Base-by-base conservation (phyloP, 805 yeast species). In the Pichia nanzhaoensis region DNA sequence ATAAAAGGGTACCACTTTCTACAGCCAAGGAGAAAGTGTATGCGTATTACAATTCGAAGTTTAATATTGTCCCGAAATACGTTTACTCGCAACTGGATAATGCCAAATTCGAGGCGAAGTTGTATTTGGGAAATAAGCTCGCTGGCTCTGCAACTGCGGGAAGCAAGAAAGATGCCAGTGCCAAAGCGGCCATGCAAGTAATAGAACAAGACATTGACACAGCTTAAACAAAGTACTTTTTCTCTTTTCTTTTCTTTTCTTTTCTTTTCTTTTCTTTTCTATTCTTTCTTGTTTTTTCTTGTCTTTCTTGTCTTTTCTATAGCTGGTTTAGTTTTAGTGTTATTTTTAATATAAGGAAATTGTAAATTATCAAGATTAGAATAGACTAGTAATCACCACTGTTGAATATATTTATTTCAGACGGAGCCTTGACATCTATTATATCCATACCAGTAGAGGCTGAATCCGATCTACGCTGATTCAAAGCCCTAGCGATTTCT, bases 401-500 rank as follows among this genome's bases (percentile, higher is more conserved):
- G 57, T 77, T 77, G 61, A 73, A 75, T 41, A 77, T 77, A 47
- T 77, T 71, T 34, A 75, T 75, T 55, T 77, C 82, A 40, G 70
- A 71, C 50, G 88, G 95, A 14, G 96, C 87, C 64, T 90, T 90
- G 44, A 80, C 82, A 50, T 84, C 88, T 27, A 70, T 74, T 48
- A 73, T 60, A 48, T 73, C 78, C 14, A 37, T n/a, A 19, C 41
- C 41, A 21, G 14, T 37, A 9, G 2, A 12, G 19, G 19, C n/a
- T 7, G 41, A 27, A 35, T 55, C 49, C 30, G 14, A 50, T 68
- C 49, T 30, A 61, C 54, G 67, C 70, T 42, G 74, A 63, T 88
- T 88, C 57, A 75, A 75, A 14, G 91, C 95, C 61, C 99, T 75
- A 47, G 87, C 78, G 52, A 73, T 71, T 65, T 90, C 98, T 51